A percentile compares a stretch with the other conserved stretches of the same genome.
These are phyloP conservation scores for Coniochaeta sp. DNA, from an alignment of 2,329 filamentous ascomycete genomes.

Conservation along the genomic window DNA sequence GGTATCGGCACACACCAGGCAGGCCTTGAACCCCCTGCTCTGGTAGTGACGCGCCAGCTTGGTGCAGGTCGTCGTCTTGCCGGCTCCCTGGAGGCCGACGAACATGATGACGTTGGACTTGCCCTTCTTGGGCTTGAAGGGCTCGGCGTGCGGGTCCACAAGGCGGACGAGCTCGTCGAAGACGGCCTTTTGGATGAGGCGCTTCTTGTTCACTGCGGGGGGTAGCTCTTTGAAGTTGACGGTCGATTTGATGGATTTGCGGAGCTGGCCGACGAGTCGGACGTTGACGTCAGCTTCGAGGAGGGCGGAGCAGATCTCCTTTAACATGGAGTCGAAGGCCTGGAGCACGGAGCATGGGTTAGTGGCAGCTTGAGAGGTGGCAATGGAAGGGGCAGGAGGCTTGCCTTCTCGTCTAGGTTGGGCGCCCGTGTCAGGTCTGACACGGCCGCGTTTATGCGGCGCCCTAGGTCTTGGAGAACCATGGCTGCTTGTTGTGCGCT, in stretches of 20 bases:
- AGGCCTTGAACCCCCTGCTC: slow-evolving; percentile 84
- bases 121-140: slow-evolving; percentile 95
- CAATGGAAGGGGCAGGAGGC: slow-evolving; percentile 10
- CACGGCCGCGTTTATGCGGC: slow-evolving; percentile 96
- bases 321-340: slow-evolving; percentile 97
- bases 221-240: slow-evolving; percentile 96
- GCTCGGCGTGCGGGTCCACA: slow-evolving; percentile 89
- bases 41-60: slow-evolving; percentile 95
- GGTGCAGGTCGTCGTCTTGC: slow-evolving; percentile 97
- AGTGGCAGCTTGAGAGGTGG: slow-evolving; percentile 16
- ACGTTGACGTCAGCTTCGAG: slow-evolving; percentile 98
- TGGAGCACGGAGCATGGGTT: slow-evolving; percentile 31
- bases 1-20: slow-evolving; percentile 93
- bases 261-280: slow-evolving; percentile 80
- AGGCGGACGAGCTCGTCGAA: slow-evolving; percentile 95
- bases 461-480: slow-evolving; percentile 98
- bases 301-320: slow-evolving; percentile 93
- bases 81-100: slow-evolving; percentile 92
- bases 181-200: slow-evolving; percentile 93
- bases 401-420: slow-evolving; percentile 95
- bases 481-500: slow-evolving; percentile 42
- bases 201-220: slow-evolving; percentile 93
- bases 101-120: slow-evolving; percentile 99
- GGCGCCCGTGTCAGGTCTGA: slow-evolving; percentile 85
- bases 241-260: slow-evolving; percentile 81